Base-by-base conservation (phyloP, 257 asterid genomes). In the Rauvolfia tetraphylla region DNA sequence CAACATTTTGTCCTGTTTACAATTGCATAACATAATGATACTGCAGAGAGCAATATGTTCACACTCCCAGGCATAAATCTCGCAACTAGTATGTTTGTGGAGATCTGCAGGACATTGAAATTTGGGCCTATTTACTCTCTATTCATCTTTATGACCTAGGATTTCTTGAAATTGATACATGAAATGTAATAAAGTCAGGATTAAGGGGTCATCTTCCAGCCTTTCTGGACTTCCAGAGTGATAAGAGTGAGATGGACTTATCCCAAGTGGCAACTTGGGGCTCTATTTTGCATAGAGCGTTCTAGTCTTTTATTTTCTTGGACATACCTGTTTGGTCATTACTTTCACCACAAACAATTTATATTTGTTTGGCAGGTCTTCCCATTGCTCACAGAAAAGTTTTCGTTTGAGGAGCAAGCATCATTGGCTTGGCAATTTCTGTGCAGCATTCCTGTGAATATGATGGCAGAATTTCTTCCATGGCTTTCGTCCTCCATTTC, bases 381-480 rank as follows among this genome's bases (percentile, higher is more conserved):
- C 80, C 98, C 98, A 51, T 77, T 95, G 85, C 97, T 95, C 39
- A 88, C 84, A 75, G 97, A 89, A 49, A 95, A 90, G 84, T 95
- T 95, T 83, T 90, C 98, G 58, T 91, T 89, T 68, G 97, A 95
- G 86, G 98, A 95, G 89, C 98, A 95, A 83, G 97, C 97, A 72
- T 89, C 98, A 79, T 84, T 95, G 84, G 98, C 90, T 12, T 95
- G 98, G 98, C 98, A 92, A 81, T 95, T 95, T 80, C 85, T 95
- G 82, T 95, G 98, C 86, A 95, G 98, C 83, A 92, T 95, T 85
- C 98, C 98, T 39, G 97, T 89, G 65, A 91, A 92, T 87, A 92
- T 95, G 98, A 90, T 95, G 98, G 98, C 97, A 76, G 97, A 95
- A 80, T 92, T 95, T 81, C 89, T 95, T 84, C 98, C 98, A 27